Evolutionary conservation across 371 early-diverging fungal species (phyloP), one percentile per base, ranked within the genome.

Genomic region (Lichtheimia ramosa): DNA sequence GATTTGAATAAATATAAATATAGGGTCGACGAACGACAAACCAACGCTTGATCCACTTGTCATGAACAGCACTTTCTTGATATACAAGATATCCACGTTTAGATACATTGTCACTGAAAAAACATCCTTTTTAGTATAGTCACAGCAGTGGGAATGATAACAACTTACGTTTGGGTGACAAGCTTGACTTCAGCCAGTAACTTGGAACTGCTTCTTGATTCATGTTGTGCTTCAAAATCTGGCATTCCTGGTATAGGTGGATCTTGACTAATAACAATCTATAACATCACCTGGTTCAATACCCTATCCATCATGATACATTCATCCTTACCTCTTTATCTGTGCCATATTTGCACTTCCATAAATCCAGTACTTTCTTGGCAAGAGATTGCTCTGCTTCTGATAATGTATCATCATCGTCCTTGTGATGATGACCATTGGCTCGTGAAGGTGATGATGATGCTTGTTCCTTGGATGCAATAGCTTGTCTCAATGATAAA

Each of bases 21-120:
- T 90, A 92, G 13, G 96, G 96, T 48, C 89, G 78, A 63, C 92
- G 89, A 51, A 96, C 82, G 28, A 94, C 92, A 72, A 93, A 86
- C 90, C 90, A 94, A 5, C 89, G 82, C 58, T 86, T 84, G 5
- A 82, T 73, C 96, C 96, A 96, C 24, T 66, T 62, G 54, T 89
- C 89, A 34, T 80, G 79, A 7, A 74, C 68, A 7, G 81, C 74
- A 52, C 81, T 73, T 54, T 90, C 83, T 39, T 86, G 87, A 61
- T 83, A 86, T 13, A 83, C 73, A 21, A 87, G 67, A 57, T 86
- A 85, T n/a, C 89, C 86, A 51, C 72, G 79, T 63, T 84, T 86
- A 15, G 86, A 77, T 8, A 86, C 69, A 58, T 67, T 85, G 16
- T 83, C 84, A 40, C 87, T 88, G 59, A 18, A 42, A 59, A 27